A percentile compares a stretch with the other conserved stretches of the same genome.
phyloP scores from a whole-genome alignment of 1,139 yeast genomes.

The Pichia sp. region DNA sequence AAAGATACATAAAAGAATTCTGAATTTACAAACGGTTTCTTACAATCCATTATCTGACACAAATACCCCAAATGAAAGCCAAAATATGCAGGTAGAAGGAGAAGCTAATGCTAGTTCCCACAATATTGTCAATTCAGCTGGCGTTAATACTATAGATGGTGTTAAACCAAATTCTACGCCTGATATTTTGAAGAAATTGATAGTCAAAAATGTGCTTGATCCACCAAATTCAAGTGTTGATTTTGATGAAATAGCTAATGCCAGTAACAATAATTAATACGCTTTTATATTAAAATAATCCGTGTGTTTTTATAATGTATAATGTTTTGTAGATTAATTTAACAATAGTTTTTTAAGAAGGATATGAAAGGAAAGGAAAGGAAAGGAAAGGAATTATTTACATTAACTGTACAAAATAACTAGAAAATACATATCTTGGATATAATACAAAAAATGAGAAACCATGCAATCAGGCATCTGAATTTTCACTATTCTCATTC shows the following conservation, averaged over 20 bases:
- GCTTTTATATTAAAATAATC: no score
- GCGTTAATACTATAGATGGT: not conserved
- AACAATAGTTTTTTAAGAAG: no score
- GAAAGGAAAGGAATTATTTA: no score
- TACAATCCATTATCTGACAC: not conserved
- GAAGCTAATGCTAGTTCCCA: no score
- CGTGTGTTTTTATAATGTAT: no score
- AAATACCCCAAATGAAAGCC: not conserved
- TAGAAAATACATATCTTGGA: no score
- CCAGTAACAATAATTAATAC: not conserved
- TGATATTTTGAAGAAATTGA: not conserved
- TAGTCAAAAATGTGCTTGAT: not conserved
- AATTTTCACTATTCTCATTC: no score
- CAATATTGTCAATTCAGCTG: not conserved
- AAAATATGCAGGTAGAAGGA: not conserved
- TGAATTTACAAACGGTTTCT: constrained; percentile 1
- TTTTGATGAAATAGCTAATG: not conserved
- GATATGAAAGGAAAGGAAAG: no score
- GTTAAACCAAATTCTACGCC: not conserved
- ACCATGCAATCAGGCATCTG: no score
- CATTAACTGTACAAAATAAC: no score
- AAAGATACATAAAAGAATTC: constrained; percentile 1
- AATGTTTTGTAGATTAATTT: no score
- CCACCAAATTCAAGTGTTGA: not conserved
- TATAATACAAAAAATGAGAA: no score